phyloP scores from a whole-genome alignment of 176 grass and related monocot genomes.

The Pontederia paniculata region DNA sequence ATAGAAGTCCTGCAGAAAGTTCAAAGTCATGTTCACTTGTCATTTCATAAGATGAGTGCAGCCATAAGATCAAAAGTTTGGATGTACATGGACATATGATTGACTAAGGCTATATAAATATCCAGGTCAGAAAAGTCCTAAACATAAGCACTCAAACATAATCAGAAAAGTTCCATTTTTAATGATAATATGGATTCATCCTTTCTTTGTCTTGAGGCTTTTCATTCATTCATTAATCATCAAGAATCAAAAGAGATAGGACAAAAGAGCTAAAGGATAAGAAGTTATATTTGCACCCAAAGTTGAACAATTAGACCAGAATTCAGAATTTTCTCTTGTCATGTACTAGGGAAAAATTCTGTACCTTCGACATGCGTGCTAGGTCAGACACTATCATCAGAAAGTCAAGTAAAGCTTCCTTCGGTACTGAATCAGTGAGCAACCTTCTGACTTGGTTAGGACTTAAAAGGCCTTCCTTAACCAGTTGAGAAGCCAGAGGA shows the following conservation, averaged over 20 bases:
- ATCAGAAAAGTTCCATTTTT: not conserved
- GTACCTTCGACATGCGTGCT: slow-evolving; percentile 95
- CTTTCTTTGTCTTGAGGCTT: too few species aligned
- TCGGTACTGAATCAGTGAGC: slow-evolving; percentile 36
- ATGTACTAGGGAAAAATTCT: not conserved
- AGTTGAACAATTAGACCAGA: not conserved
- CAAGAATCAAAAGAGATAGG: too few species aligned
- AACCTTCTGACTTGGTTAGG: slow-evolving; percentile 48
- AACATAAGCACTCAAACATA: too few species aligned
- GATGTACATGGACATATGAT: too few species aligned
- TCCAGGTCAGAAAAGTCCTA: not conserved
- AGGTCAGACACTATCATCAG: slow-evolving; percentile 99
- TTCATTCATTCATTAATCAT: too few species aligned
- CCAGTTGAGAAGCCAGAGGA: slow-evolving; percentile 53
- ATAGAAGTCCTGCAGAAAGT: slow-evolving; percentile 67
- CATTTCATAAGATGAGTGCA: too few species aligned
- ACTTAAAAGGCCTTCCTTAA: slow-evolving; percentile 82
- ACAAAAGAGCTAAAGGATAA: too few species aligned
- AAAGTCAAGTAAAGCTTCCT: slow-evolving; percentile 74
- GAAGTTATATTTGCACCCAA: too few species aligned
- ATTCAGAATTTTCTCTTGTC: not conserved
- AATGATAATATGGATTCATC: not conserved
- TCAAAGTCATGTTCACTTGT: not conserved
- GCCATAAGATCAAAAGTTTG: too few species aligned
- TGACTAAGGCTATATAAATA: not conserved